Conservation (phyloP, 768 basidiomycete species). For the Kwoniella pini region DNA sequence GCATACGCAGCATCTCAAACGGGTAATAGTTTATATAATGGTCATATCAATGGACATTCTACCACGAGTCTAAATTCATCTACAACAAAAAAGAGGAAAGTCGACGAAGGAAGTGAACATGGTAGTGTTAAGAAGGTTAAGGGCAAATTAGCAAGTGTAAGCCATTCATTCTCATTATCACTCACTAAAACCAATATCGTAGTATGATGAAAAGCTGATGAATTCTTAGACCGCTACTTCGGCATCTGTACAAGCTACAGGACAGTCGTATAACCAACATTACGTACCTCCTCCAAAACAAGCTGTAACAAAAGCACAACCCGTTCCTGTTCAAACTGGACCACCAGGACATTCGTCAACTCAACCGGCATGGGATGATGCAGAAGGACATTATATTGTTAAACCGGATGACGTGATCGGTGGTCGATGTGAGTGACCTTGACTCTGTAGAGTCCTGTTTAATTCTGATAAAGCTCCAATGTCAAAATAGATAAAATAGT, state of each 20-base stretch:
- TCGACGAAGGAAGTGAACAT: constrained; percentile 35
- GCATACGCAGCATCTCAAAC: not conserved
- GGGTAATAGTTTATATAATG: constrained; percentile 15
- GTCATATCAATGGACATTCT: constrained; percentile 25
- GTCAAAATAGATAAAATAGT: constrained; percentile 79
- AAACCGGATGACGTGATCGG: constrained; percentile 85
- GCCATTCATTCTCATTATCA: not conserved
- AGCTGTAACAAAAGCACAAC: constrained; percentile 6
- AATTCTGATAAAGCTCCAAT: constrained; percentile 7
- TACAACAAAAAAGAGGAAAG: constrained; percentile 40
- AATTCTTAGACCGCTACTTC: constrained; percentile 28
- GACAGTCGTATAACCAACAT: constrained; percentile 12
- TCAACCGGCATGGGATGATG: constrained; percentile 72
- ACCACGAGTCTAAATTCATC: constrained; percentile 4
- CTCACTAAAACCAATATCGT: too few species aligned
- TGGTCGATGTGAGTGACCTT: constrained; percentile 65
- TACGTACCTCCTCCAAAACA: constrained; percentile 14
- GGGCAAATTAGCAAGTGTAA: constrained; percentile 18
- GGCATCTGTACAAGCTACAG: constrained; percentile 20
- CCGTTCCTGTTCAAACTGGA: constrained; percentile 43
- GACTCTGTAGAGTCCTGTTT: not conserved
- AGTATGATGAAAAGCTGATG: too few species aligned
- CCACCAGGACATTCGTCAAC: constrained; percentile 55
- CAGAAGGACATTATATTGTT: constrained; percentile 98
- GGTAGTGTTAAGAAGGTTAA: constrained; percentile 39